Evolutionary conservation across 305 asterid genomes (phyloP), one percentile per base, ranked within the genome.

Genomic region (Solanum hybrid): DNA sequence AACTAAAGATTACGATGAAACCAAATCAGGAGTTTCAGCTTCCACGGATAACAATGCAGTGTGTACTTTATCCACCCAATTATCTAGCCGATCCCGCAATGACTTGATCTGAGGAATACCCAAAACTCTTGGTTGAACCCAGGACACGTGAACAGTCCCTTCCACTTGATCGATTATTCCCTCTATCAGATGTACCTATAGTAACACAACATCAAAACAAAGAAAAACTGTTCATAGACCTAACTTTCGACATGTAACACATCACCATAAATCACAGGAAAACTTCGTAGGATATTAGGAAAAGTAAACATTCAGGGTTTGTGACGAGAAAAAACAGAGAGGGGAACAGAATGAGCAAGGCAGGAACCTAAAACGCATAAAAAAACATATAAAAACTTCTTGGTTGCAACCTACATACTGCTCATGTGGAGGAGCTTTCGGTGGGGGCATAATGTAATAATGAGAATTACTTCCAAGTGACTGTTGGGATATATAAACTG

Each of bases 91-190:
- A 80, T 93, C 96, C 7, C 95, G 93, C 92, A 96, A 90, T 1
- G 98, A 94, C 92, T 93, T 93, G 92, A 96, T 90, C 92, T 95
- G 97, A 73, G 94, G 87, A 71, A 94, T 92, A 26, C 98, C 97
- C 88, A 96, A 74, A 78, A 96, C 98, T 92, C 98, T 92, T 12
- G 98, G 98, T 91, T 96, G 97, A 89, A 95, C 97, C 97, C 97
- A 95, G 0, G 97, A 94, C 40, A 95, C 96, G 11, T 94, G 93
- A 84, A 95, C 95, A 1, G 97, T 96, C 89, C 97, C 97, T 77
- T 96, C 97, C 11, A 95, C 97, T 92, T 95, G 96, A 93, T 94
- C 96, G 13, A 96, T 93, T 79, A 94, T 94, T 86, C 98, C 98
- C 92, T 95, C 96, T 4, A 96, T 95, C 90, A 96, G 96, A 91